These are phyloP conservation scores for Cyphellophora attinorum DNA, from an alignment of 2,329 filamentous ascomycete species.

Conservation along the genomic window DNA sequence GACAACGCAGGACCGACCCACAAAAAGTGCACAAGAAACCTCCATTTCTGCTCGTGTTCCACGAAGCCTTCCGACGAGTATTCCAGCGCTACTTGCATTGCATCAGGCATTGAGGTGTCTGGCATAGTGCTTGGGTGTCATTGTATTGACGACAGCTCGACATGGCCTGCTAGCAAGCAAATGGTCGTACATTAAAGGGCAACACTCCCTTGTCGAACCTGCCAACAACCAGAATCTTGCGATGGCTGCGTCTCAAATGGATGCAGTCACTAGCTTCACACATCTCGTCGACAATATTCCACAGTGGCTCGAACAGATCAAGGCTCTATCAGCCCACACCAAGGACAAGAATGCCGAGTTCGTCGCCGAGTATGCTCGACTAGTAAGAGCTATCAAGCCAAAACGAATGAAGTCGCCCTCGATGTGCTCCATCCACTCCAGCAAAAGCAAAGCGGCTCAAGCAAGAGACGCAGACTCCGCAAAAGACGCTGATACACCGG, in stretches of 20 bases:
- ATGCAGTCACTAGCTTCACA: slow-evolving; percentile 35
- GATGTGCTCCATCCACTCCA: slow-evolving; percentile 30
- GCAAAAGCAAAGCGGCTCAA: slow-evolving; percentile 10
- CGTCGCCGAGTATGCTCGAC: slow-evolving; percentile 30
- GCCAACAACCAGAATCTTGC: slow-evolving; percentile 6
- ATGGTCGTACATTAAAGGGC: no score
- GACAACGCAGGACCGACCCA: no score
- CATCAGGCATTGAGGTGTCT: no score
- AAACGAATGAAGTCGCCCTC: slow-evolving; percentile 29
- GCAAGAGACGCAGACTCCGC: slow-evolving; percentile 1
- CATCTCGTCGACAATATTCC: slow-evolving; percentile 34
- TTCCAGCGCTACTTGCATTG: no score
- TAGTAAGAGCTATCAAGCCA: slow-evolving; percentile 25
- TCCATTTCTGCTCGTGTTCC: no score
- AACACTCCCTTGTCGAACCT: no score
- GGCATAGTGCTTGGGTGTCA: no score
- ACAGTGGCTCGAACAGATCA: slow-evolving; percentile 32
- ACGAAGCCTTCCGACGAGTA: no score
- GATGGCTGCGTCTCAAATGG: slow-evolving; percentile 21
- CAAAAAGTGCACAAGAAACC: no score
- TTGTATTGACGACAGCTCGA: no score
- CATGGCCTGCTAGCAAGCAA: no score
- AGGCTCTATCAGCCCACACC: slow-evolving; percentile 31
- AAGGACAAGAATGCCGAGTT: slow-evolving; percentile 32
- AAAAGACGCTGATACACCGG: slow-evolving; percentile 4